Conservation (phyloP, 116 monocot genomes). For the Zostera marina region DNA sequence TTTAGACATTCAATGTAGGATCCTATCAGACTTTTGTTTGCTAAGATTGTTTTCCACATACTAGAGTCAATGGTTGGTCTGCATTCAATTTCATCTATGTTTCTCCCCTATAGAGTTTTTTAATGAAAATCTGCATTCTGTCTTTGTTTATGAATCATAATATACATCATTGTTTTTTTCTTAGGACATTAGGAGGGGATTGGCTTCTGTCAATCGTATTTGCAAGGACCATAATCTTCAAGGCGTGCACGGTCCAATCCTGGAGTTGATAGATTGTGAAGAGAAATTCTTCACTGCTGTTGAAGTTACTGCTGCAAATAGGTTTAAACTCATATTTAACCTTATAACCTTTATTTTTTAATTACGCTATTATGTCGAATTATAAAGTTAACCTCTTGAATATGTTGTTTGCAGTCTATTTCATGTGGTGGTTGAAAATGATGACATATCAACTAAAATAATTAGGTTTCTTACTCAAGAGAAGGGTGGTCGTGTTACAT, state of each 20-base stretch:
- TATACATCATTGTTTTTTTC: constrained; percentile 1
- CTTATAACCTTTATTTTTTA: neutral
- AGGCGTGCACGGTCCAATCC: constrained; percentile 75
- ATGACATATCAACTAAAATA: constrained; percentile 75
- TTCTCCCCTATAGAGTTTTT: too few species aligned
- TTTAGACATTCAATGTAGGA: too few species aligned
- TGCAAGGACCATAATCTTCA: constrained; percentile 53
- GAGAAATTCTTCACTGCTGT: constrained; percentile 95
- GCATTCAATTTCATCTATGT: too few species aligned
- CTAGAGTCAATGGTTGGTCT: too few species aligned
- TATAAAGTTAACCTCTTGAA: neutral
- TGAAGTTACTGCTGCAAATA: constrained; percentile 99
- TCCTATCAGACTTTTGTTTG: too few species aligned
- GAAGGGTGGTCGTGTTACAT: constrained; percentile 90
- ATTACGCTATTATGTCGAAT: neutral
- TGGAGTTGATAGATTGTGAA: constrained; percentile 82
- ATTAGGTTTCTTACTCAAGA: constrained; percentile 68
- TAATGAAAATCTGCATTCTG: neutral
- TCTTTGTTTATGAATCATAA: neutral
- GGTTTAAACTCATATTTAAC: constrained; percentile 19
- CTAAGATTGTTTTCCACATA: too few species aligned
- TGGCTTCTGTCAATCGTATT: constrained; percentile 70
- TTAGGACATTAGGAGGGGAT: constrained; percentile 84
- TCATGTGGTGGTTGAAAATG: constrained; percentile 83
- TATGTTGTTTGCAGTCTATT: constrained; percentile 50